These are phyloP conservation scores for Ulota crispa DNA, from an alignment of 225 moss, liverwort and hornwort species.

Conservation along the genomic window DNA sequence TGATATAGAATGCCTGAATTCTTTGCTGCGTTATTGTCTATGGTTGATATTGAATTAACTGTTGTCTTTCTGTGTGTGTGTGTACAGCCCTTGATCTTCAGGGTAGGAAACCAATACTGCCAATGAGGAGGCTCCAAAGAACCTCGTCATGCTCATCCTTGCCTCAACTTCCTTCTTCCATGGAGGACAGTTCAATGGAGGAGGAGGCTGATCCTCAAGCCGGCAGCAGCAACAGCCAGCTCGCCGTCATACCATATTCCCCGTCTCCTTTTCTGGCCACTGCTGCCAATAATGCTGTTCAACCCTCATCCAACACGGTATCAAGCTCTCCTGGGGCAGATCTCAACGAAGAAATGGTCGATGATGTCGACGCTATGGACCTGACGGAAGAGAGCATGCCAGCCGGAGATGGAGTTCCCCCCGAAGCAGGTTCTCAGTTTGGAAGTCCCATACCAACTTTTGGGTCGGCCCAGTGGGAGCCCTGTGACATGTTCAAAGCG, in stretches of 20 bases:
- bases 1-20: not conserved
- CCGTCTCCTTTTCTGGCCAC: slow-evolving; percentile 14
- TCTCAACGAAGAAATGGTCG: slow-evolving; percentile 1
- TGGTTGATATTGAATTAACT: not conserved
- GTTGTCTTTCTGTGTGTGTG: slow-evolving; percentile 1
- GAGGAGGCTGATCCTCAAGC: slow-evolving; percentile 30
- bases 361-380: slow-evolving; percentile 46
- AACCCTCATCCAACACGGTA: not conserved
- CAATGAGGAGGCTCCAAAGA: slow-evolving; percentile 34
- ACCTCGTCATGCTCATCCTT: slow-evolving; percentile 44
- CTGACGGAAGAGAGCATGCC: slow-evolving; percentile 25
- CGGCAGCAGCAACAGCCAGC: slow-evolving; percentile 9
- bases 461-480: slow-evolving; percentile 30
- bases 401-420: not conserved
- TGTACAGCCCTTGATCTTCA: slow-evolving; percentile 54
- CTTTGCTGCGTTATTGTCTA: not conserved
- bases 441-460: slow-evolving; percentile 40
- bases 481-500: slow-evolving; percentile 30
- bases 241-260: slow-evolving; percentile 38
- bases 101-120: slow-evolving; percentile 24
- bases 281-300: not conserved
- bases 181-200: slow-evolving; percentile 33
- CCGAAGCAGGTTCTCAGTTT: slow-evolving; percentile 30
- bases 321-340: slow-evolving; percentile 5
- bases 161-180: slow-evolving; percentile 18